phyloP scores from a whole-genome alignment of 2,329 filamentous ascomycete genomes.

The Delphinella strobiligena region DNA sequence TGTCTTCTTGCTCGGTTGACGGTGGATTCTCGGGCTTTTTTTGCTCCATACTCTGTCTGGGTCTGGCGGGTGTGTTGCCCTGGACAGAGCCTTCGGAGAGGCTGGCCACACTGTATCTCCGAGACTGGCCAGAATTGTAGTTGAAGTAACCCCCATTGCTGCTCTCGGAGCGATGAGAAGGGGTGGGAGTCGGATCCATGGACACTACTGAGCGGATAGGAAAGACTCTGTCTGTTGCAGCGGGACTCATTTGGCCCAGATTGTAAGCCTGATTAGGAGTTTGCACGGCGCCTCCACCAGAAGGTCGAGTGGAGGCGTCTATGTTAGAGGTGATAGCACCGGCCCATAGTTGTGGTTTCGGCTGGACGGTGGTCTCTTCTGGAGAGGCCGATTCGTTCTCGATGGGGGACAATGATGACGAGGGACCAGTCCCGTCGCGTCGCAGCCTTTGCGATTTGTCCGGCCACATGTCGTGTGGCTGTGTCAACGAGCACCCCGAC shows the following conservation, averaged over 20 bases:
- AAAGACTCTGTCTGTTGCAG: slow-evolving; percentile 52
- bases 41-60: not conserved
- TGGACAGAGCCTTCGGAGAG: not conserved
- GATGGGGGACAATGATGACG: too few species aligned
- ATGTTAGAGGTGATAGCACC: too few species aligned
- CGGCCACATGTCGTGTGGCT: too few species aligned
- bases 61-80: not conserved
- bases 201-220: slow-evolving; percentile 72
- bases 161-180: slow-evolving; percentile 14
- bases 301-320: not conserved
- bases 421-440: too few species aligned
- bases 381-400: too few species aligned
- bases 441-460: too few species aligned
- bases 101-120: slow-evolving; percentile 1
- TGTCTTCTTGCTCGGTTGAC: not conserved
- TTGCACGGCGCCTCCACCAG: slow-evolving; percentile 1
- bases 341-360: too few species aligned
- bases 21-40: not conserved
- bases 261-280: not conserved
- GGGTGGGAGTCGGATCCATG: slow-evolving; percentile 45
- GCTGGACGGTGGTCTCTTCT: too few species aligned
- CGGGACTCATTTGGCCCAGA: slow-evolving; percentile 26
- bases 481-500: too few species aligned
- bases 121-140: not conserved
- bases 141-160: slow-evolving; percentile 28